Conservation (phyloP, 257 asterid species). For the Gentiana dahurica region DNA sequence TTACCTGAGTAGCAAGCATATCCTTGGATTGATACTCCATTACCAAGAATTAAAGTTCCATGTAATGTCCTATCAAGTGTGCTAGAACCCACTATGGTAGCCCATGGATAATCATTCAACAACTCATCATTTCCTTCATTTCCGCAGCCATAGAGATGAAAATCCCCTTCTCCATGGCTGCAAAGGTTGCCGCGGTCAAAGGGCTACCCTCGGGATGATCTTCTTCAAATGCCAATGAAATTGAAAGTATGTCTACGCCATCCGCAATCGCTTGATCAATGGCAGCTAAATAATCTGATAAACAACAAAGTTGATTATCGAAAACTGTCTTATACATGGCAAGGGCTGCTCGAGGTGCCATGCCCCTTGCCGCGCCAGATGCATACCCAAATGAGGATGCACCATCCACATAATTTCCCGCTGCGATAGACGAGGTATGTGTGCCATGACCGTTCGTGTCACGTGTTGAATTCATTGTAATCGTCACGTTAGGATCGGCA, state of each 20-base stretch:
- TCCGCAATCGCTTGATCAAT: slow-evolving; percentile 43
- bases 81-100: slow-evolving; percentile 23
- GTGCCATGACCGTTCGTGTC: slow-evolving; percentile 35
- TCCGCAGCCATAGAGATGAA: slow-evolving; percentile 34
- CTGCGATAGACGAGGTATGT: slow-evolving; percentile 31
- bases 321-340: slow-evolving; percentile 32
- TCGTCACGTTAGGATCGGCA: slow-evolving; percentile 9
- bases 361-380: slow-evolving; percentile 26
- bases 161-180: slow-evolving; percentile 28
- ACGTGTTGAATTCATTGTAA: slow-evolving; percentile 41
- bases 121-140: slow-evolving; percentile 11
- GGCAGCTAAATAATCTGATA: slow-evolving; percentile 37
- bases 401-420: slow-evolving; percentile 29
- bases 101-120: slow-evolving; percentile 33
- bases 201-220: slow-evolving; percentile 18
- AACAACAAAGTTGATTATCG: slow-evolving; percentile 10
- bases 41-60: slow-evolving; percentile 19
- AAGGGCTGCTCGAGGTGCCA: slow-evolving; percentile 31
- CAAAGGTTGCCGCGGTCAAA: slow-evolving; percentile 31
- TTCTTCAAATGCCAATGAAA: slow-evolving; percentile 13
- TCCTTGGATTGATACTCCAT: slow-evolving; percentile 19
- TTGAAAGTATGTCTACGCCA: slow-evolving; percentile 32
- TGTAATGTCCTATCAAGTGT: slow-evolving; percentile 27
- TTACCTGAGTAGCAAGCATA: slow-evolving; percentile 21
- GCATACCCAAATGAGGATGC: slow-evolving; percentile 37